Evolutionary conservation across 177 flowering plant species (phyloP).

Genomic region (Vitis hybrid): DNA sequence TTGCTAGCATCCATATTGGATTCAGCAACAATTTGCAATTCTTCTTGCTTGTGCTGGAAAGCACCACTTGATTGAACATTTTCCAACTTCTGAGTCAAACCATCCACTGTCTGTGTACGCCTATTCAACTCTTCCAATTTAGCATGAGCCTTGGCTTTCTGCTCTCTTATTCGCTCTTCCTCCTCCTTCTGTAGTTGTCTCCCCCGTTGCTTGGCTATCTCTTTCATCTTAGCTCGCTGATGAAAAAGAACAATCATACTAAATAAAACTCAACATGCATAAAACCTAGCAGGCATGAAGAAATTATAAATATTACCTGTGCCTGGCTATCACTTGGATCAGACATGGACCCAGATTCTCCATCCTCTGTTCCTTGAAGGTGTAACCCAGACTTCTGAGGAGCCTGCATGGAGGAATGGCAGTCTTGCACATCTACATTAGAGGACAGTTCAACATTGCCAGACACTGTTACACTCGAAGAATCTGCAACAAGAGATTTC

Average conservation of each 20-base stretch:
- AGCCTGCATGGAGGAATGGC: constrained; percentile 20
- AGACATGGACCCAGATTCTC: constrained; percentile 26
- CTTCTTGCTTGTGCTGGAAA: constrained; percentile 36
- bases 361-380: constrained; percentile 37
- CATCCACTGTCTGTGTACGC: constrained; percentile 48
- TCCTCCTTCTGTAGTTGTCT: constrained; percentile 86
- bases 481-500: constrained; percentile 32
- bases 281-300: constrained; percentile 1
- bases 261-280: background rate
- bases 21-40: constrained; percentile 12
- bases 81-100: constrained; percentile 37
- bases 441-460: constrained; percentile 27
- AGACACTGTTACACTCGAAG: constrained; percentile 17
- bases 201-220: constrained; percentile 75
- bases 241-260: background rate
- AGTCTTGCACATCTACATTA: constrained; percentile 24
- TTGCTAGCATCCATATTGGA: constrained; percentile 8
- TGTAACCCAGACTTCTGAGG: constrained; percentile 25
- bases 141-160: constrained; percentile 93
- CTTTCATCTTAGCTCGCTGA: constrained; percentile 87
- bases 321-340: constrained; percentile 52
- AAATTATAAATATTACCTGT: constrained; percentile 40
- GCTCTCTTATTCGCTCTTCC: constrained; percentile 81
- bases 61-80: constrained; percentile 11
- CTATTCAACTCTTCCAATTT: constrained; percentile 90